phyloP scores from a whole-genome alignment of 1,139 yeast species.

The Lipomyces yarrowii region DNA sequence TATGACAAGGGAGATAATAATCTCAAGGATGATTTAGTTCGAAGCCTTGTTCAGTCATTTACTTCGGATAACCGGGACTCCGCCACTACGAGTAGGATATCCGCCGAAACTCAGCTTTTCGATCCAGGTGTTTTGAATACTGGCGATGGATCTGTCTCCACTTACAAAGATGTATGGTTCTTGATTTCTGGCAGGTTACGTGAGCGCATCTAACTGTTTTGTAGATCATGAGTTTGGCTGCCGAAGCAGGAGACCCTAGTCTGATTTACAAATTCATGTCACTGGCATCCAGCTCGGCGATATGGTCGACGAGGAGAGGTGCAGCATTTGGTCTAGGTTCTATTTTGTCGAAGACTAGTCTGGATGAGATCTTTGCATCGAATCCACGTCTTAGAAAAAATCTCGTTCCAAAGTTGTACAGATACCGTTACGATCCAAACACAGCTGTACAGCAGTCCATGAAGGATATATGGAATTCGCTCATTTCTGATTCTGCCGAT shows the following conservation, averaged over 20 bases:
- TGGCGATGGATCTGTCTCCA: slow-evolving; percentile 82
- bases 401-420: slow-evolving; percentile 77
- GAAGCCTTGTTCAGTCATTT: slow-evolving; percentile 74
- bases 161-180: slow-evolving; percentile 57
- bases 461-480: slow-evolving; percentile 84
- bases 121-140: slow-evolving; percentile 80
- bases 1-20: slow-evolving; percentile 76
- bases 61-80: slow-evolving; percentile 64
- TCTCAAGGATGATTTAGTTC: slow-evolving; percentile 71
- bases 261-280: slow-evolving; percentile 94
- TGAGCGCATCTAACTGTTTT: slow-evolving; percentile 5
- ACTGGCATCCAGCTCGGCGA: slow-evolving; percentile 79
- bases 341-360: slow-evolving; percentile 74
- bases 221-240: slow-evolving; percentile 71
- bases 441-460: slow-evolving; percentile 74
- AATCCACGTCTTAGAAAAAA: slow-evolving; percentile 59
- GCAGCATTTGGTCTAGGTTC: slow-evolving; percentile 92
- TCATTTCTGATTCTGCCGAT: slow-evolving; percentile 63
- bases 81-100: slow-evolving; percentile 64
- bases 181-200: neutral
- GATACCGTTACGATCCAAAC: slow-evolving; percentile 87
- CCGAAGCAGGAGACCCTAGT: slow-evolving; percentile 94
- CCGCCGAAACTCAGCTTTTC: slow-evolving; percentile 80
- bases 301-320: slow-evolving; percentile 93
- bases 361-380: slow-evolving; percentile 61